Percentiles rank a stretch among this genome's conserved stretches.
Conservation (phyloP, 805 yeast species). For the Wickerhamiella slavikovae region DNA sequence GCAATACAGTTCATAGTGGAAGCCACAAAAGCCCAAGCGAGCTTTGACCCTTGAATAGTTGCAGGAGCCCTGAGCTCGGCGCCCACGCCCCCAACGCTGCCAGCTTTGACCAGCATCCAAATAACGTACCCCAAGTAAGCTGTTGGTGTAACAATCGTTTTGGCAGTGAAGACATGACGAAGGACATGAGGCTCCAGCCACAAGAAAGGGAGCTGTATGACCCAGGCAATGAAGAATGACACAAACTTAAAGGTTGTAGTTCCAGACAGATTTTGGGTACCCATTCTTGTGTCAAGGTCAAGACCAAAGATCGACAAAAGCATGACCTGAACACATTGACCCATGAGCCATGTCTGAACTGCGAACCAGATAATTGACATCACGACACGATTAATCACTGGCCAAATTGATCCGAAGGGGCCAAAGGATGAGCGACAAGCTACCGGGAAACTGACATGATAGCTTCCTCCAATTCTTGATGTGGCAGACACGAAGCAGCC, state of each 20-base stretch:
- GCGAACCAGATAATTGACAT: slow-evolving; percentile 78
- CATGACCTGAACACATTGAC: slow-evolving; percentile 61
- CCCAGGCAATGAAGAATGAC: slow-evolving; percentile 61
- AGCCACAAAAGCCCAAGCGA: slow-evolving; percentile 62
- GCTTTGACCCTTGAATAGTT: slow-evolving; percentile 27
- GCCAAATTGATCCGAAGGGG: slow-evolving; percentile 67
- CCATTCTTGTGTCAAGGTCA: slow-evolving; percentile 18
- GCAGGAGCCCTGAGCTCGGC: background rate
- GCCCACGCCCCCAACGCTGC: slow-evolving; percentile 35
- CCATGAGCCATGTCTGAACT: slow-evolving; percentile 68
- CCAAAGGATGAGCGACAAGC: slow-evolving; percentile 67
- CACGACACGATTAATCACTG: slow-evolving; percentile 63
- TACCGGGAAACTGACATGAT: slow-evolving; percentile 71
- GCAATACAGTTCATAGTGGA: slow-evolving; percentile 65
- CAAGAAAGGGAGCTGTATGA: slow-evolving; percentile 53
- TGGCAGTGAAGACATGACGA: slow-evolving; percentile 62
- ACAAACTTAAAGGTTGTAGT: slow-evolving; percentile 51
- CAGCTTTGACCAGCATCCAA: slow-evolving; percentile 60
- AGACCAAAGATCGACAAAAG: slow-evolving; percentile 38
- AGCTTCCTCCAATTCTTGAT: slow-evolving; percentile 57
- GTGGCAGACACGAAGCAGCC: slow-evolving; percentile 45
- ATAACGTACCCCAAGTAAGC: slow-evolving; percentile 64
- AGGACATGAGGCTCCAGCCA: slow-evolving; percentile 64
- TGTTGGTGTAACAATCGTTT: slow-evolving; percentile 54
- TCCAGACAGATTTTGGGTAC: slow-evolving; percentile 20